phyloP scores from a whole-genome alignment of 768 basidiomycete species.

The Lentinula edodes region DNA sequence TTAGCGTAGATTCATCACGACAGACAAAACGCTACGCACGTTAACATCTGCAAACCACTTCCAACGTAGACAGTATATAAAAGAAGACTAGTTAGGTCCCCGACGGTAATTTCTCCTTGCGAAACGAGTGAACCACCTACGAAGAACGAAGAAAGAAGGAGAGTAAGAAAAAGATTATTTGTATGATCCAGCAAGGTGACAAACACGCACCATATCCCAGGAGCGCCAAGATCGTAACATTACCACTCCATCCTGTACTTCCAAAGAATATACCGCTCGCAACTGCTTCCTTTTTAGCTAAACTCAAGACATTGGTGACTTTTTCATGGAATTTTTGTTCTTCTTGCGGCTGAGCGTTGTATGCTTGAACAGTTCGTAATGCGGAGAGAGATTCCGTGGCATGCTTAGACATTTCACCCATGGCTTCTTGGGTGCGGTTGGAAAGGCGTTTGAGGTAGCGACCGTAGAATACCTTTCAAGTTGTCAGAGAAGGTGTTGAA shows the following conservation, averaged over 20 bases:
- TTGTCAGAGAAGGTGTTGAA: background rate
- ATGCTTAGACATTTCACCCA: conserved; percentile 95
- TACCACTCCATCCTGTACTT: conserved; percentile 88
- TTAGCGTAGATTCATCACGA: conserved; percentile 4
- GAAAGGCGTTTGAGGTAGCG: conserved; percentile 90
- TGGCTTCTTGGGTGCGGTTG: conserved; percentile 87
- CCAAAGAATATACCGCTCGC: conserved; percentile 94
- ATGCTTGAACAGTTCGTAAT: conserved; percentile 86
- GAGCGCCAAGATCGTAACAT: conserved; percentile 82
- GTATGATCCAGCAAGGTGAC: background rate
- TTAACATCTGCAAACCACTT: conserved; percentile 72
- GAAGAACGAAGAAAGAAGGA: background rate
- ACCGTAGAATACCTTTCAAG: conserved; percentile 82
- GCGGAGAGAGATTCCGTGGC: conserved; percentile 89
- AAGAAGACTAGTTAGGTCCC: conserved; percentile 83
- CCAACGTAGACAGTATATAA: conserved; percentile 91
- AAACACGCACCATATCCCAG: conserved; percentile 76
- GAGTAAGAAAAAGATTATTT: background rate
- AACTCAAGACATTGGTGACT: conserved; percentile 57
- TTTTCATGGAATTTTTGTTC: conserved; percentile 67
- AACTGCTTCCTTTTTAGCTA: conserved; percentile 82
- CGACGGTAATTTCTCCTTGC: conserved; percentile 82
- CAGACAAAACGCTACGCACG: conserved; percentile 36
- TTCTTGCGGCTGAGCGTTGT: conserved; percentile 79
- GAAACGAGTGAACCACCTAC: conserved; percentile 89